phyloP scores from a whole-genome alignment of 768 basidiomycete species.

The Tylopilus vinaceipallidus region DNA sequence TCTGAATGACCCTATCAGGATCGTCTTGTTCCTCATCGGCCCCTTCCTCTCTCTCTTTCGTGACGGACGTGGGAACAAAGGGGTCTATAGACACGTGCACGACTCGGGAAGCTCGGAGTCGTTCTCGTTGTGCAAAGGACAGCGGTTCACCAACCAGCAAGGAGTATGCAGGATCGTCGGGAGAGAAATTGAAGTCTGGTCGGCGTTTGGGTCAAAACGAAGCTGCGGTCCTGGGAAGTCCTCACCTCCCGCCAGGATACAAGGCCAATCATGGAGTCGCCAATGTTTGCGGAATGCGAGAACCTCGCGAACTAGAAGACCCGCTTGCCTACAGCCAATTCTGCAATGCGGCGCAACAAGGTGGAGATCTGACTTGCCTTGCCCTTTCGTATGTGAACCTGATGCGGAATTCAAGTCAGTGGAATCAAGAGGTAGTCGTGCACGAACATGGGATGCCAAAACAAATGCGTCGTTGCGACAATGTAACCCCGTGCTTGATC shows the following conservation, averaged over 20 bases:
- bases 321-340: slow-evolving; percentile 58
- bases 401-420: not conserved
- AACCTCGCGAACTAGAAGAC: slow-evolving; percentile 68
- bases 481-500: slow-evolving; percentile 53
- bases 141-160: slow-evolving; percentile 65
- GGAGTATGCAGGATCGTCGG: slow-evolving; percentile 79
- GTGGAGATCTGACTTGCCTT: slow-evolving; percentile 46
- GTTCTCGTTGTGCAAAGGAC: slow-evolving; percentile 49
- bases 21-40: slow-evolving; percentile 44
- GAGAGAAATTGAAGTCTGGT: slow-evolving; percentile 88
- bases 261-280: slow-evolving; percentile 61
- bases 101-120: slow-evolving; percentile 62
- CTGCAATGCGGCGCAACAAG: not conserved
- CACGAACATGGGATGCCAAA: slow-evolving; percentile 88
- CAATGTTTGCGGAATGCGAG: slow-evolving; percentile 50
- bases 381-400: slow-evolving; percentile 75
- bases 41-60: slow-evolving; percentile 31
- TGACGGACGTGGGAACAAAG: slow-evolving; percentile 35
- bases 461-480: slow-evolving; percentile 87
- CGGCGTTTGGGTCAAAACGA: not conserved
- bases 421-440: not conserved
- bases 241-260: slow-evolving; percentile 80
- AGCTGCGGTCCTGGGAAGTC: not conserved
- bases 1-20: slow-evolving; percentile 71
- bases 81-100: slow-evolving; percentile 72